Evolutionary conservation across 78 protist species (phyloP).

Genomic region (Speleostelium caveatum): DNA sequence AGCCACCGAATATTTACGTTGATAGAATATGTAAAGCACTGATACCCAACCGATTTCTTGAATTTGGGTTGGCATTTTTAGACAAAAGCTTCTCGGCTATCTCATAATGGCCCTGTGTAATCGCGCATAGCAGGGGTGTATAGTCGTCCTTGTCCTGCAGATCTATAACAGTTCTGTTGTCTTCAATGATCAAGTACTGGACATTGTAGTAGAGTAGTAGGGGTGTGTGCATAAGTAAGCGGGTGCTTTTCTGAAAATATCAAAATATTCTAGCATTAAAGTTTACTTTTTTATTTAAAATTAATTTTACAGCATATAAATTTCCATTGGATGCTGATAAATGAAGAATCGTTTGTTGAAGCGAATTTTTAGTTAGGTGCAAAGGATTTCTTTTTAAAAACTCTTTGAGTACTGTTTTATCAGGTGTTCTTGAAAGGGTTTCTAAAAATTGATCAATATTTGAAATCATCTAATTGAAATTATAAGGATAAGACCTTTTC

Average conservation of each 20-base stretch:
- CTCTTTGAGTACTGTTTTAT: slow-evolving; percentile 16
- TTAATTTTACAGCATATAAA: slow-evolving; percentile 10
- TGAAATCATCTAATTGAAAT: too few relatives aligned
- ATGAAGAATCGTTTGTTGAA: slow-evolving; percentile 49
- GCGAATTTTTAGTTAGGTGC: neutral
- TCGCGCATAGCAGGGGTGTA: slow-evolving; percentile 46
- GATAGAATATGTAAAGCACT: slow-evolving; percentile 47
- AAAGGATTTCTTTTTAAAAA: slow-evolving; percentile 14
- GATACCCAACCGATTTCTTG: slow-evolving; percentile 36
- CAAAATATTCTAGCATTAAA: neutral
- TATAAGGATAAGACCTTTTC: too few relatives aligned
- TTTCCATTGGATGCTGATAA: slow-evolving; percentile 49
- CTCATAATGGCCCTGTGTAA: slow-evolving; percentile 45
- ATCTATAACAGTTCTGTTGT: slow-evolving; percentile 11
- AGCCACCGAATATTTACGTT: neutral
- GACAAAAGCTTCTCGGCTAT: slow-evolving; percentile 25
- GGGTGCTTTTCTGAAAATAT: too few relatives aligned
- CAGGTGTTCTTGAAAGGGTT: slow-evolving; percentile 8
- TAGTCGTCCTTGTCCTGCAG: slow-evolving; percentile 58
- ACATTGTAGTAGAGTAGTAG: too few relatives aligned
- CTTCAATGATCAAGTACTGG: slow-evolving; percentile 35
- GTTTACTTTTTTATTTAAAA: slow-evolving; percentile 55
- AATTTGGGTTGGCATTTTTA: slow-evolving; percentile 49
- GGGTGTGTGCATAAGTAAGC: neutral
- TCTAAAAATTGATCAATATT: neutral